Evolutionary conservation across 495 filamentous ascomycete genomes (phyloP).

Genomic region (Penicillium pancosmium): DNA sequence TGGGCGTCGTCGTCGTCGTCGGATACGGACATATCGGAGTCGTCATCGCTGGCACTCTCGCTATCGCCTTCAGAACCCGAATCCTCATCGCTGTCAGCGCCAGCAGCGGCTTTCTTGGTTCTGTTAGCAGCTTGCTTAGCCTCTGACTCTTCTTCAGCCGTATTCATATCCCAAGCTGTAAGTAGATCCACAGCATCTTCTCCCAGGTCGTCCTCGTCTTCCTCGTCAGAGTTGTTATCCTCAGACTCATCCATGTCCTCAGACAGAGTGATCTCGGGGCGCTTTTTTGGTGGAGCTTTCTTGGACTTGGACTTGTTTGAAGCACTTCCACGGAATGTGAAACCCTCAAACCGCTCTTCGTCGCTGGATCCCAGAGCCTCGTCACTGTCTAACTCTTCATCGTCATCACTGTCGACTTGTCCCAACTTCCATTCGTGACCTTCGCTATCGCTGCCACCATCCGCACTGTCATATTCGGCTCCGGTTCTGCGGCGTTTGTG

Average conservation of each 20-base stretch:
- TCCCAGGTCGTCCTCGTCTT: slow-evolving; percentile 64
- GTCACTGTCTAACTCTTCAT: slow-evolving; percentile 86
- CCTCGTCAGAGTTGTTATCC: slow-evolving; percentile 43
- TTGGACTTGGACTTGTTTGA: slow-evolving; percentile 43
- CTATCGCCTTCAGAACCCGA: slow-evolving; percentile 43
- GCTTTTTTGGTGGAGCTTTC: slow-evolving; percentile 26
- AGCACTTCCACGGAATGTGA: slow-evolving; percentile 69
- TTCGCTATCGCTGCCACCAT: slow-evolving; percentile 76
- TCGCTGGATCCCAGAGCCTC: slow-evolving; percentile 92
- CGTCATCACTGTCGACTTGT: slow-evolving; percentile 72
- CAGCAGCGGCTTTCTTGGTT: slow-evolving; percentile 31
- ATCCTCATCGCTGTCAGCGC: slow-evolving; percentile 39
- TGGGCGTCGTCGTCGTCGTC: slow-evolving; percentile 66
- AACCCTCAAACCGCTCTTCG: slow-evolving; percentile 78
- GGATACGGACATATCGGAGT: slow-evolving; percentile 52
- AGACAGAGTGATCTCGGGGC: slow-evolving; percentile 53
- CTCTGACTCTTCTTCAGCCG: slow-evolving; percentile 50
- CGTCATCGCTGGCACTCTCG: slow-evolving; percentile 52
- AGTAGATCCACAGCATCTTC: slow-evolving; percentile 86
- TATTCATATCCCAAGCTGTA: slow-evolving; percentile 75
- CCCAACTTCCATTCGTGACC: slow-evolving; percentile 87
- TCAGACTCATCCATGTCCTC: slow-evolving; percentile 59
- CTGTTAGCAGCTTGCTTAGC: slow-evolving; percentile 35
- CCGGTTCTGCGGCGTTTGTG: slow-evolving; percentile 48
- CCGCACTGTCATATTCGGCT: slow-evolving; percentile 47